Base-by-base conservation (phyloP, 2,329 filamentous ascomycete genomes). In the Aureobasidium sp. region DNA sequence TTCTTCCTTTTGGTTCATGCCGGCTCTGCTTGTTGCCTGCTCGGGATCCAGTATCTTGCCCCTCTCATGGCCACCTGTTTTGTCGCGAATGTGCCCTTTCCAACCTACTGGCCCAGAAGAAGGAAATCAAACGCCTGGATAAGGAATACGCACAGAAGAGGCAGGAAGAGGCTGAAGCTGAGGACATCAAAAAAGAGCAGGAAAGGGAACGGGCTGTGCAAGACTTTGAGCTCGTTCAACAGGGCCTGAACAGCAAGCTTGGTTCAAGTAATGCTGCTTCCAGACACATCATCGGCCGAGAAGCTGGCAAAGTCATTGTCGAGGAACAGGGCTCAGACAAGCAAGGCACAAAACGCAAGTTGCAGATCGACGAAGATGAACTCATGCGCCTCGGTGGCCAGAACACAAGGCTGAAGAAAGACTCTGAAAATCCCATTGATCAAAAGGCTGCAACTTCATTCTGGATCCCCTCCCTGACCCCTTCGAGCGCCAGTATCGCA, bases 1-100 rank as follows among this genome's bases (percentile, higher is more conserved):
- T 95, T 69, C 81, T 97, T 10, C 85, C 89, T 4, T 95, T 97
- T 68, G 88, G 86, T 51, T 89, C 85, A 19, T 98, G 91, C 73
- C 81, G 85, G 51, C 78, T 98, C 24, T 98, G 91, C 65, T 83
- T 97, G 14, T 81, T 90, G 56, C 80, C 85, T 6, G 86, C 90
- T 17, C 80, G 85, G 25, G 81, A 89, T 41, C 90, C 93, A 0
- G 89, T 96, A 30, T 83, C 88, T 19, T 97, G 91, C 69, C 74
- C 79, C 2, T 70, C 70, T 2, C 80, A 84, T 59, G 91, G 91
- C 57, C 90, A 97, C 68, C 77, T 98, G 12, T 97, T 97, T 73
- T 98, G 91, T 69, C 84, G 89, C 61, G 93, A 97, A 73, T 98
- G 91, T 72, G 90, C 90, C 7, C 80, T 97, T 50, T 84, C 77